A percentile compares a stretch with the other conserved stretches of the same genome.
These are phyloP conservation scores for Cystoderma amianthinum DNA, from an alignment of 768 basidiomycete species.

Conservation along the genomic window DNA sequence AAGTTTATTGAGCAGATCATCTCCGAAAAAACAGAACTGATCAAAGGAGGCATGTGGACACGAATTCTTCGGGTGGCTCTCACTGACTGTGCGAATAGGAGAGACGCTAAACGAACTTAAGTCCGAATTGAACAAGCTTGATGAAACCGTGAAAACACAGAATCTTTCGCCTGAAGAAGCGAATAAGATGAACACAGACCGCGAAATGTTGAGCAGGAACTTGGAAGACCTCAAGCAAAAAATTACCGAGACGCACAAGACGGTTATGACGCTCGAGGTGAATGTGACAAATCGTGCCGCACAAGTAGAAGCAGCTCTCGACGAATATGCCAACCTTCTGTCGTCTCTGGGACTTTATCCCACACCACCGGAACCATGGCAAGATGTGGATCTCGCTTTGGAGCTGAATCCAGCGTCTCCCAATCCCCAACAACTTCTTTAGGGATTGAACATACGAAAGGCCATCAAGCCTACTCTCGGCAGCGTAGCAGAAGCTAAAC, in stretches of 20 bases:
- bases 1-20: slow-evolving; percentile 62
- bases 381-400: slow-evolving; percentile 70
- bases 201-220: slow-evolving; percentile 67
- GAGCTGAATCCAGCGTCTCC: slow-evolving; percentile 76
- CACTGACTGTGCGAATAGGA: slow-evolving; percentile 26
- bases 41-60: slow-evolving; percentile 45
- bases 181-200: slow-evolving; percentile 83
- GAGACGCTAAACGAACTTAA: slow-evolving; percentile 57
- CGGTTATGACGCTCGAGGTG: slow-evolving; percentile 78
- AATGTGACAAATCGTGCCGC: slow-evolving; percentile 73
- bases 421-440: slow-evolving; percentile 60
- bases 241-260: slow-evolving; percentile 65
- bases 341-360: slow-evolving; percentile 74
- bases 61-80: too few relatives aligned
- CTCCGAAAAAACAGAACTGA: slow-evolving; percentile 59
- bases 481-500: slow-evolving; percentile 62
- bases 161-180: slow-evolving; percentile 92
- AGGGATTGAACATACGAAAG: slow-evolving; percentile 65
- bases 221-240: slow-evolving; percentile 74
- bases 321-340: slow-evolving; percentile 70
- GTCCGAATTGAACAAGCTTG: slow-evolving; percentile 55
- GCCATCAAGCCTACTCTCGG: slow-evolving; percentile 74
- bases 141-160: slow-evolving; percentile 70
- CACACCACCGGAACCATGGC: slow-evolving; percentile 61
- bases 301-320: slow-evolving; percentile 75